phyloP scores from a whole-genome alignment of 495 filamentous ascomycete genomes.

The Neurospora intermedia region DNA sequence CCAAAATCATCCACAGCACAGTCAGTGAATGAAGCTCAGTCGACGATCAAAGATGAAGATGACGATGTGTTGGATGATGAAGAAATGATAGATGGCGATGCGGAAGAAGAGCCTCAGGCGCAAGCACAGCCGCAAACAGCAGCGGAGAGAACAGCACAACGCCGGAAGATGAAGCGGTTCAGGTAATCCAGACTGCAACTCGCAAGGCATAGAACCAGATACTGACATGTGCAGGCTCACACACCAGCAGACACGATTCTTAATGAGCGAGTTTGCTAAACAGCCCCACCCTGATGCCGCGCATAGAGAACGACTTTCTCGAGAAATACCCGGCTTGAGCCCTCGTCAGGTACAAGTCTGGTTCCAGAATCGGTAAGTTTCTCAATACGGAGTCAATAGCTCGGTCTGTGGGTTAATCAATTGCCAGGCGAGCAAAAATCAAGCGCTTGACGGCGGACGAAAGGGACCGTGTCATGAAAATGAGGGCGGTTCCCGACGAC shows the following conservation, averaged over 20 bases:
- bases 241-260: slow-evolving; percentile 89
- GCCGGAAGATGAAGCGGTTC: slow-evolving; percentile 93
- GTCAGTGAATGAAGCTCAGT: slow-evolving; percentile 33
- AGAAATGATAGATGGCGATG: slow-evolving; percentile 38
- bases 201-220: slow-evolving; percentile 3
- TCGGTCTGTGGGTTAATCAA: slow-evolving; percentile 3
- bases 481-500: slow-evolving; percentile 79
- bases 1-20: slow-evolving; percentile 16
- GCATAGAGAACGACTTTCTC: slow-evolving; percentile 78
- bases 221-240: slow-evolving; percentile 57
- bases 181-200: slow-evolving; percentile 40
- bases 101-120: slow-evolving; percentile 28
- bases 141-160: slow-evolving; percentile 63
- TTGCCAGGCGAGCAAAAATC: slow-evolving; percentile 77
- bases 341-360: slow-evolving; percentile 95
- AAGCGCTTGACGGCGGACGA: slow-evolving; percentile 91
- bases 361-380: slow-evolving; percentile 90
- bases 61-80: slow-evolving; percentile 43
- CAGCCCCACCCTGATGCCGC: slow-evolving; percentile 93
- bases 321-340: slow-evolving; percentile 87
- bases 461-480: slow-evolving; percentile 88
- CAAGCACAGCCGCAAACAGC: slow-evolving; percentile 49
- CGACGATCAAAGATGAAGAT: slow-evolving; percentile 40
- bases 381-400: background rate
- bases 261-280: slow-evolving; percentile 95